Evolutionary conservation across 176 grass and related monocot species (phyloP).

Genomic region (Hsuehochloa calcarea): DNA sequence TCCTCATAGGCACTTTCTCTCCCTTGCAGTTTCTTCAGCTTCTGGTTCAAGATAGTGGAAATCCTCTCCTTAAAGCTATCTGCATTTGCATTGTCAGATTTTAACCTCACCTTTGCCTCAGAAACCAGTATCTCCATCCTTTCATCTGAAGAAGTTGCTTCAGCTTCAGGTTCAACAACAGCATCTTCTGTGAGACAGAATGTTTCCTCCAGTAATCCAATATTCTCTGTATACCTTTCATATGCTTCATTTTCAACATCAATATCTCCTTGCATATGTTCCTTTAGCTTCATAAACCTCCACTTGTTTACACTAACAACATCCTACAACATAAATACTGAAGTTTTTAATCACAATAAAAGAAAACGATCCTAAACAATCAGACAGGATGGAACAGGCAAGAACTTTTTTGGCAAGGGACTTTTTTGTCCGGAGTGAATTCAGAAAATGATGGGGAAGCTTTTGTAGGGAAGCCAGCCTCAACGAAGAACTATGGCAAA

Average conservation of each 20-base stretch:
- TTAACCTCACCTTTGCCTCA: constrained; percentile 71
- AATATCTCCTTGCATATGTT: constrained; percentile 72
- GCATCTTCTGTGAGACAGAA: constrained; percentile 46
- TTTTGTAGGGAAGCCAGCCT: constrained; percentile 61
- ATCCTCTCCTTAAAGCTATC: constrained; percentile 59
- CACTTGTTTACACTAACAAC: constrained; percentile 58
- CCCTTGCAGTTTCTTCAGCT: constrained; percentile 57
- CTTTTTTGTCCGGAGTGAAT: constrained; percentile 67
- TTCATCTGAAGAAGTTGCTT: constrained; percentile 45
- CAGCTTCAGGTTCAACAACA: constrained; percentile 35
- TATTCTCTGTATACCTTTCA: constrained; percentile 74
- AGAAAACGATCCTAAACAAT: constrained; percentile 13
- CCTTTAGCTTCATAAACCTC: constrained; percentile 84
- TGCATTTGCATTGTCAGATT: constrained; percentile 47
- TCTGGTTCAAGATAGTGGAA: constrained; percentile 52
- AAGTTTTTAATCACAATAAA: background rate
- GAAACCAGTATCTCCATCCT: constrained; percentile 49
- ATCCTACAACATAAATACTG: constrained; percentile 49
- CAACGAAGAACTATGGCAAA: constrained; percentile 50
- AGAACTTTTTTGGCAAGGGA: constrained; percentile 67
- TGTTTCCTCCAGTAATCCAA: constrained; percentile 74
- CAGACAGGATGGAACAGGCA: background rate
- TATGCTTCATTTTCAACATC: constrained; percentile 89
- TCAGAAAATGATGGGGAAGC: constrained; percentile 77
- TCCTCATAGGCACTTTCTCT: constrained; percentile 34